These are phyloP conservation scores for Mixia osmundae DNA, from an alignment of 1,284 basidiomycete genomes.

Conservation along the genomic window DNA sequence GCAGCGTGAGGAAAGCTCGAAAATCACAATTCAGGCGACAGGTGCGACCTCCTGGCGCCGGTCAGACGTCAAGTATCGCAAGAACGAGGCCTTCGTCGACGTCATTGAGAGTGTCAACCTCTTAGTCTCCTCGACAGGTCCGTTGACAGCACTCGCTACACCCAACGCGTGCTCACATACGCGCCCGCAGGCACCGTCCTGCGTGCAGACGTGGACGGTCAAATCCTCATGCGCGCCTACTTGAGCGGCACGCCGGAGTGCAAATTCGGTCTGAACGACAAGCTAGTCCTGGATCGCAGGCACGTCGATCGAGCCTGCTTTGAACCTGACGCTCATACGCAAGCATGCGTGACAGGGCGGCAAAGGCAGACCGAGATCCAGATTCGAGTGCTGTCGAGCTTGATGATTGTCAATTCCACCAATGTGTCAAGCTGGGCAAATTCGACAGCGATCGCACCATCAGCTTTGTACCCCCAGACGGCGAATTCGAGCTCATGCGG, in stretches of 20 bases:
- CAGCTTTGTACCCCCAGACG: constrained; percentile 92
- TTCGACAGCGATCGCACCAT: constrained; percentile 84
- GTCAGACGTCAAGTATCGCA: constrained; percentile 86
- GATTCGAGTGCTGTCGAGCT: constrained; percentile 47
- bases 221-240: constrained; percentile 95
- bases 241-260: constrained; percentile 87
- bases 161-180: not conserved
- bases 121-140: constrained; percentile 86
- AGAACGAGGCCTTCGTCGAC: constrained; percentile 95
- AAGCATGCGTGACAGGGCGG: not conserved
- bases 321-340: no score
- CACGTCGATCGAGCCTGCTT: not conserved
- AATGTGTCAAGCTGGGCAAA: constrained; percentile 83
- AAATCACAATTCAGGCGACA: constrained; percentile 88
- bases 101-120: constrained; percentile 92
- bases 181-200: constrained; percentile 47
- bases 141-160: constrained; percentile 10
- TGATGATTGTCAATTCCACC: constrained; percentile 96
- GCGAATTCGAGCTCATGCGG: constrained; percentile 97
- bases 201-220: constrained; percentile 92
- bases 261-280: constrained; percentile 95
- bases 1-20: constrained; percentile 73
- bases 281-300: constrained; percentile 59
- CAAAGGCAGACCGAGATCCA: constrained; percentile 10
- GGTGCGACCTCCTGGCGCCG: constrained; percentile 83